phyloP scores from a whole-genome alignment of 805 yeast species.

The Kazachstania martiniae region DNA sequence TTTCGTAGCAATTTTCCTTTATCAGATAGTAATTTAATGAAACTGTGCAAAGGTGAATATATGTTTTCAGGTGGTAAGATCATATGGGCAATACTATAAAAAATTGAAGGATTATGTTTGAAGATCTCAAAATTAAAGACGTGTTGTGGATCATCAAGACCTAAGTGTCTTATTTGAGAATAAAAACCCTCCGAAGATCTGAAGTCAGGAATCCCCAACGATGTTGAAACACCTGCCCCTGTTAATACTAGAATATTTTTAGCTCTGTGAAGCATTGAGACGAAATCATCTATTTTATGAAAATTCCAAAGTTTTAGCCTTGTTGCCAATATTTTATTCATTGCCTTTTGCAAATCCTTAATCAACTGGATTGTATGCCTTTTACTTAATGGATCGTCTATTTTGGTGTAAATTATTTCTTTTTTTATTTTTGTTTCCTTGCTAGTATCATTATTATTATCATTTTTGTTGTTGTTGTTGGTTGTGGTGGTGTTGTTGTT shows the following conservation, averaged over 20 bases:
- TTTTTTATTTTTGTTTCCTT: slow-evolving; percentile 1
- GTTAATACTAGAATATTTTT: slow-evolving; percentile 61
- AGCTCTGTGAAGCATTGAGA: slow-evolving; percentile 42
- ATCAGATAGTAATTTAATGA: slow-evolving; percentile 61
- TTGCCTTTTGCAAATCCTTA: slow-evolving; percentile 47
- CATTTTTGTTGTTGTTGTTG: too few species aligned
- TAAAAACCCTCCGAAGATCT: slow-evolving; percentile 80
- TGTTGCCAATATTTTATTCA: slow-evolving; percentile 46
- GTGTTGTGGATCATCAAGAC: slow-evolving; percentile 79
- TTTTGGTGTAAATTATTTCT: slow-evolving; percentile 6
- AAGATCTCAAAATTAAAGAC: slow-evolving; percentile 69
- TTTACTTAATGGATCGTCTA: slow-evolving; percentile 32
- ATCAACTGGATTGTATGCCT: slow-evolving; percentile 37
- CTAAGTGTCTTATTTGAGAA: slow-evolving; percentile 52
- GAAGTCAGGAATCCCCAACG: slow-evolving; percentile 86
- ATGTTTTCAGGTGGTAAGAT: slow-evolving; percentile 61
- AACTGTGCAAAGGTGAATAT: slow-evolving; percentile 72
- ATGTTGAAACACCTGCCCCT: slow-evolving; percentile 90
- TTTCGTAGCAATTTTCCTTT: slow-evolving; percentile 69
- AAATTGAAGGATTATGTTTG: slow-evolving; percentile 62
- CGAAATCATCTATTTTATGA: slow-evolving; percentile 47
- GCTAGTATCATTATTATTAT: too few species aligned
- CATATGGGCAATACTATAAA: slow-evolving; percentile 75
- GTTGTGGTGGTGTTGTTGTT: too few species aligned
- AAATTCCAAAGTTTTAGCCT: slow-evolving; percentile 46